A percentile compares a stretch with the other conserved stretches of the same genome.
Conservation (phyloP, 257 asterid species). For the Nemophila menziesii region DNA sequence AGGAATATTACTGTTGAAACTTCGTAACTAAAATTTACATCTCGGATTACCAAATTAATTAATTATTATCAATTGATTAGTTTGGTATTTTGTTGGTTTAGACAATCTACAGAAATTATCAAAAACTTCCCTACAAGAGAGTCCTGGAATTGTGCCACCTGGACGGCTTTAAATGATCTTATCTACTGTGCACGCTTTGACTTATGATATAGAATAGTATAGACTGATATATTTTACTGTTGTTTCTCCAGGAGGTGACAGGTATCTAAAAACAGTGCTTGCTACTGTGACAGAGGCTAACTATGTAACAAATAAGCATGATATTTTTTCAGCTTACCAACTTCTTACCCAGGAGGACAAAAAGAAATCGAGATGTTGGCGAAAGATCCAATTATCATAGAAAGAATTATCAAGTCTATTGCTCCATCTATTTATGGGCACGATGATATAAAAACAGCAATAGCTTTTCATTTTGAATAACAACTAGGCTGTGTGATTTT, state of each 20-base stretch:
- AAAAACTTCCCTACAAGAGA: slow-evolving; percentile 94
- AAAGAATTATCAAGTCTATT: slow-evolving; percentile 77
- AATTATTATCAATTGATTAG: too few species aligned
- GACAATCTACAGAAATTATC: slow-evolving; percentile 96
- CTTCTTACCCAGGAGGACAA: slow-evolving; percentile 97
- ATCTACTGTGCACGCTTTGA: slow-evolving; percentile 98
- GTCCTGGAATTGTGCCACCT: slow-evolving; percentile 98
- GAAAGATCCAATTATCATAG: slow-evolving; percentile 94
- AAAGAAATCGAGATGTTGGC: slow-evolving; percentile 87
- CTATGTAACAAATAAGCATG: slow-evolving; percentile 86
- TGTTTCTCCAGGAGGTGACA: slow-evolving; percentile 73
- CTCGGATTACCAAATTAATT: too few species aligned
- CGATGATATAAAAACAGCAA: slow-evolving; percentile 91
- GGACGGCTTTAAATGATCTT: slow-evolving; percentile 98
- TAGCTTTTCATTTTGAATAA: too few species aligned
- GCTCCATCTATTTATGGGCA: slow-evolving; percentile 98
- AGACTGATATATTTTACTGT: slow-evolving; percentile 4
- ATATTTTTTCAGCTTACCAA: slow-evolving; percentile 92
- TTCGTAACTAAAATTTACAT: too few species aligned
- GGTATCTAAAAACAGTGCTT: slow-evolving; percentile 94
- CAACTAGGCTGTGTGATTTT: too few species aligned
- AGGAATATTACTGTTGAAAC: too few species aligned
- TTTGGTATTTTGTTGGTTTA: slow-evolving; percentile 17
- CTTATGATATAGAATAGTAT: too few species aligned
- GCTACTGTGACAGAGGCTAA: slow-evolving; percentile 99